Evolutionary conservation across 495 filamentous ascomycete genomes (phyloP).

Genomic region (Xylaria scruposa): DNA sequence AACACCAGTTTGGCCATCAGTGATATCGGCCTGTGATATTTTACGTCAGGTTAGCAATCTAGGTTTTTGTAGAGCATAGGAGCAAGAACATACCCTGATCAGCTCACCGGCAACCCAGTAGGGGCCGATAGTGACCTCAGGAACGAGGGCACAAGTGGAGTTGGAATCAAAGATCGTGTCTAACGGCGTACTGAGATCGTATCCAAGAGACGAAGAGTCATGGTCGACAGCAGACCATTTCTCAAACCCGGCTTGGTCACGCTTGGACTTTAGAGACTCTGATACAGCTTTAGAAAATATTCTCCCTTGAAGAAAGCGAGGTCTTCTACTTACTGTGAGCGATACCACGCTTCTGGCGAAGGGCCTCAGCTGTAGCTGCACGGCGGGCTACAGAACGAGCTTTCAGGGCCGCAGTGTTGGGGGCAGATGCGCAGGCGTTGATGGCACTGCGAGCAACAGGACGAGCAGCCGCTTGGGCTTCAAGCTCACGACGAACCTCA

Average conservation of each 20-base stretch:
- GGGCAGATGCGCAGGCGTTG: constrained; percentile 37
- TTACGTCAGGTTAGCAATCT: constrained; percentile 32
- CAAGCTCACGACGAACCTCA: constrained; percentile 42
- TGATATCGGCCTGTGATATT: constrained; percentile 52
- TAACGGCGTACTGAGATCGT: constrained; percentile 52
- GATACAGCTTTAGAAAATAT: constrained; percentile 9
- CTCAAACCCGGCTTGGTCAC: constrained; percentile 35
- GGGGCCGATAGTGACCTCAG: constrained; percentile 48
- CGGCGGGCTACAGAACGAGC: constrained; percentile 46
- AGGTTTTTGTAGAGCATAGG: background rate
- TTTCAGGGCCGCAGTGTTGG: constrained; percentile 40
- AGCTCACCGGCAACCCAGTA: constrained; percentile 52
- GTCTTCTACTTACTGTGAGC: constrained; percentile 49
- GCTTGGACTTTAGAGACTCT: constrained; percentile 38
- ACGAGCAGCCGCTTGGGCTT: constrained; percentile 42
- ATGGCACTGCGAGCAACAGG: constrained; percentile 45
- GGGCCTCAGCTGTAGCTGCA: constrained; percentile 44
- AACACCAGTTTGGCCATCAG: constrained; percentile 54
- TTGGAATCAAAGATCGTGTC: constrained; percentile 54
- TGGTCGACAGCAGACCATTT: constrained; percentile 37
- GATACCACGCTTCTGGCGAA: constrained; percentile 59
- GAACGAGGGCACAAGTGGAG: constrained; percentile 45
- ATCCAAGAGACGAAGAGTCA: constrained; percentile 30
- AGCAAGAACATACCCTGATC: constrained; percentile 40
- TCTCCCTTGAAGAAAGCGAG: background rate